Percentiles rank a stretch among this genome's conserved stretches.
Evolutionary conservation across 2,329 filamentous ascomycete species (phyloP).

Genomic region (Cadophora sp.): DNA sequence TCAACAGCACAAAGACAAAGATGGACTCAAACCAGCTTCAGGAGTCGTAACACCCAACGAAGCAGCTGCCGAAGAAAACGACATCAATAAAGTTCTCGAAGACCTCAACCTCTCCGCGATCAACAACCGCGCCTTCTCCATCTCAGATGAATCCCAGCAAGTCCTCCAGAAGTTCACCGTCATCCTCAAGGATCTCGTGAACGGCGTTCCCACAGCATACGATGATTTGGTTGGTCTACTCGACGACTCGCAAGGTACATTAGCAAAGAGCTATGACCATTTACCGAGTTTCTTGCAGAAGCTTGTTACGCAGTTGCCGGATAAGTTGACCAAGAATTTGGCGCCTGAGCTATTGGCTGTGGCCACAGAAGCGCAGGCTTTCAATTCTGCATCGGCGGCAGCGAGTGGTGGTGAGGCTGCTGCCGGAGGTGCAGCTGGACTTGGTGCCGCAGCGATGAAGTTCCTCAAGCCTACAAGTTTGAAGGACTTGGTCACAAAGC

Average conservation of each 20-base stretch:
- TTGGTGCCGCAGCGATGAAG: conserved; percentile 59
- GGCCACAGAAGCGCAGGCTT: conserved; percentile 71
- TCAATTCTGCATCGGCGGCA: conserved; percentile 25
- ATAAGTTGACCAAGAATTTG: conserved; percentile 77
- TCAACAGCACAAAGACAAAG: conserved; percentile 49
- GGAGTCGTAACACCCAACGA: conserved; percentile 46
- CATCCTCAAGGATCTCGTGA: conserved; percentile 89
- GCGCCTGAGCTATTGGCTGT: conserved; percentile 84
- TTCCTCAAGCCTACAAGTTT: conserved; percentile 75
- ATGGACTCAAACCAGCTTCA: conserved; percentile 49
- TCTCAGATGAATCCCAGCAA: conserved; percentile 84
- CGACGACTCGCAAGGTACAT: conserved; percentile 65
- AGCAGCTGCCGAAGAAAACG: conserved; percentile 63
- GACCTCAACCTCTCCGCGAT: conserved; percentile 82
- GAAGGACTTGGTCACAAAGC: conserved; percentile 82
- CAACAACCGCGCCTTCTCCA: conserved; percentile 84
- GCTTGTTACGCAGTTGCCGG: conserved; percentile 82
- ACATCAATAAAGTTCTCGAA: conserved; percentile 81
- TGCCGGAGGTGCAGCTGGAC: conserved; percentile 37
- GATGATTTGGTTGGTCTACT: conserved; percentile 76
- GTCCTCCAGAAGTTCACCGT: conserved; percentile 85
- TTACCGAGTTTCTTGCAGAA: conserved; percentile 84
- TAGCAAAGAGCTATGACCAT: conserved; percentile 66
- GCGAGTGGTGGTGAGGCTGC: conserved; percentile 50
- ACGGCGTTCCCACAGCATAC: conserved; percentile 92